These are phyloP conservation scores for Candida qinlingensis DNA, from an alignment of 805 yeast genomes.

Conservation along the genomic window DNA sequence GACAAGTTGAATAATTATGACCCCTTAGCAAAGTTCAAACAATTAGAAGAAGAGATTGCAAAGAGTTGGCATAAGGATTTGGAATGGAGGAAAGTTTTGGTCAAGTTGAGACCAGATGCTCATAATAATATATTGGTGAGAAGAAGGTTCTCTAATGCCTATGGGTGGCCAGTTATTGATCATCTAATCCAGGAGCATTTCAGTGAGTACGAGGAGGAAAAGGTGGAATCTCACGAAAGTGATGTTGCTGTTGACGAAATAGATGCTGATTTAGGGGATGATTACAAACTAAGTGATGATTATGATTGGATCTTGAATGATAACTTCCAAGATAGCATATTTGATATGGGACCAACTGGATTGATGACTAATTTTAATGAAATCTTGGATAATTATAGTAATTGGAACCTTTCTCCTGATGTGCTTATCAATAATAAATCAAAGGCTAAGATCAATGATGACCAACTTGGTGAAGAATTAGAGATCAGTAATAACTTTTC, in stretches of 20 bases:
- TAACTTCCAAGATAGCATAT: conserved; percentile 26
- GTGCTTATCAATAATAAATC: background rate
- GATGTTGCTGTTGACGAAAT: conserved; percentile 7
- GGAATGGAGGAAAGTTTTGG: conserved; percentile 69
- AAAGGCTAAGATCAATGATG: conserved; percentile 2
- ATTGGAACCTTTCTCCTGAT: conserved; percentile 17
- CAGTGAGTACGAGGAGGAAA: conserved; percentile 3
- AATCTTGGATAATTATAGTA: conserved; percentile 41
- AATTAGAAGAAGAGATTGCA: conserved; percentile 62
- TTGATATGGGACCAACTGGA: conserved; percentile 68
- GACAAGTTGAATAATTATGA: conserved; percentile 17
- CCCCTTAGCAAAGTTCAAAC: conserved; percentile 37
- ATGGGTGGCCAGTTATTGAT: conserved; percentile 79
- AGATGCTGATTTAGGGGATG: conserved; percentile 14
- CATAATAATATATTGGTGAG: conserved; percentile 73
- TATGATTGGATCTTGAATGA: conserved; percentile 25
- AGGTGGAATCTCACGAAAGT: background rate
- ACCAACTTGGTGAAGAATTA: conserved; percentile 1
- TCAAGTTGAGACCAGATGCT: conserved; percentile 65
- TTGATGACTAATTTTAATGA: conserved; percentile 61
- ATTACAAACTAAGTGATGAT: conserved; percentile 13
- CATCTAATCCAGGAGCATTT: conserved; percentile 65
- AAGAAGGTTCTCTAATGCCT: conserved; percentile 70
- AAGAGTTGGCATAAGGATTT: conserved; percentile 62
- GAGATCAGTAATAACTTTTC: conserved; percentile 1